Evolutionary conservation across 768 basidiomycete genomes (phyloP).

Genomic region (Agrocybe pediades): DNA sequence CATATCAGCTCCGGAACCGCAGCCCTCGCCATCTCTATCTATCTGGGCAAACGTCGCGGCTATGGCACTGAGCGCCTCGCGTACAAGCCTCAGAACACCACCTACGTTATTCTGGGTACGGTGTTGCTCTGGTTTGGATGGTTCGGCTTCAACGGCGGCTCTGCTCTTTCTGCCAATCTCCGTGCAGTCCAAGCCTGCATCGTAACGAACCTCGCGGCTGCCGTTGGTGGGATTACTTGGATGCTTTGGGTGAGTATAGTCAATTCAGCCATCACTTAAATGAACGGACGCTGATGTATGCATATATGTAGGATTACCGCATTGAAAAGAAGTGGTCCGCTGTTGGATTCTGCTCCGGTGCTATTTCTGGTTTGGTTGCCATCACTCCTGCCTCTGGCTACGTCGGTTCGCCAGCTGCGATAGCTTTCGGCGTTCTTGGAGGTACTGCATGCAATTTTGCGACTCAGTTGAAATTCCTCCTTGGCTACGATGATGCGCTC

Average conservation of each 20-base stretch:
- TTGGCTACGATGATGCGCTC: conserved; percentile 76
- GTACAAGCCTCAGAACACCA: conserved; percentile 93
- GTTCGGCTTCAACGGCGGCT: conserved; percentile 96
- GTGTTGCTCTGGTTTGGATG: conserved; percentile 94
- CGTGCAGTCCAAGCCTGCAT: conserved; percentile 88
- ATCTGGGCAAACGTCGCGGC: conserved; percentile 87
- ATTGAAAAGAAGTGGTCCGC: conserved; percentile 92
- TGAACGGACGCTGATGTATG: too few species aligned
- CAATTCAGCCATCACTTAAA: too few species aligned
- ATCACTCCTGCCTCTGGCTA: conserved; percentile 86
- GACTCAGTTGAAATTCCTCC: conserved; percentile 89
- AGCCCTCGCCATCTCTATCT: conserved; percentile 88
- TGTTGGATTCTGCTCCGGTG: conserved; percentile 95
- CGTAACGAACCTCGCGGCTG: conserved; percentile 91
- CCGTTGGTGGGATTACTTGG: conserved; percentile 88
- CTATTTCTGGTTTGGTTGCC: conserved; percentile 87
- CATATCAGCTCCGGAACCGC: conserved; percentile 95
- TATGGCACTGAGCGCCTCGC: conserved; percentile 90
- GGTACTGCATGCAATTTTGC: conserved; percentile 91
- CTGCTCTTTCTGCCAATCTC: conserved; percentile 85
- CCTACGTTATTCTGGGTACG: conserved; percentile 92
- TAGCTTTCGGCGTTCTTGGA: conserved; percentile 83
- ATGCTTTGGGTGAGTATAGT: conserved; percentile 84
- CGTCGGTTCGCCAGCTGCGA: conserved; percentile 81
- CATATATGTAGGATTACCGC: conserved; percentile 70